These are phyloP conservation scores for Mucor velutinosus DNA, from an alignment of 371 early-diverging fungal species.

Conservation along the genomic window DNA sequence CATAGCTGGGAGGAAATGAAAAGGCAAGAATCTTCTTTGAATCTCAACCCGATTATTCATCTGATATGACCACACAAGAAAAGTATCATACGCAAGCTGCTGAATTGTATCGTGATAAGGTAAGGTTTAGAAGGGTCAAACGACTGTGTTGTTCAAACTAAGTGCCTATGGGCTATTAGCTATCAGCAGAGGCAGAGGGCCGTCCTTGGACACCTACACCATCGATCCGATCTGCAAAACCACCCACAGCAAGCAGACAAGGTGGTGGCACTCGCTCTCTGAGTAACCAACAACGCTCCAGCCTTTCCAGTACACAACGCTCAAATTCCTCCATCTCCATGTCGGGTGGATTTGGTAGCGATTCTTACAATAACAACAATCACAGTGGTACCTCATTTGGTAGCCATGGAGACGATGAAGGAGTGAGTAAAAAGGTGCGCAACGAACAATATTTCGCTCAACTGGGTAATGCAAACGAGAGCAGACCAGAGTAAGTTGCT, in stretches of 20 bases:
- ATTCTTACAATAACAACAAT: constrained; percentile 11
- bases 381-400: neutral
- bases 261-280: constrained; percentile 15
- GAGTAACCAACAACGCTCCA: constrained; percentile 1
- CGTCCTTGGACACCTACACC: constrained; percentile 67
- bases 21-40: constrained; percentile 87
- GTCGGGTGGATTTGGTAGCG: constrained; percentile 19
- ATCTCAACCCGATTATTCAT: constrained; percentile 80
- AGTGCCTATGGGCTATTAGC: constrained; percentile 19
- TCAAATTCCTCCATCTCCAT: constrained; percentile 26
- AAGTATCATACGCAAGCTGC: constrained; percentile 91
- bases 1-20: constrained; percentile 91
- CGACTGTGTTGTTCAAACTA: neutral
- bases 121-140: neutral
- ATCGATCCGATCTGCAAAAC: constrained; percentile 19
- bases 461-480: constrained; percentile 24
- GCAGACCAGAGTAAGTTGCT: constrained; percentile 26
- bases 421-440: constrained; percentile 8
- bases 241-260: constrained; percentile 1
- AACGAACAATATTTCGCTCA: constrained; percentile 35
- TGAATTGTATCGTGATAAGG: constrained; percentile 86
- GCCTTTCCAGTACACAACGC: constrained; percentile 28
- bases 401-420: neutral
- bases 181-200: constrained; percentile 79
- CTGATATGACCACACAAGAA: constrained; percentile 77